Evolutionary conservation across 305 asterid genomes (phyloP), one percentile per base, ranked within the genome.

Genomic region (Solanum hybrid): DNA sequence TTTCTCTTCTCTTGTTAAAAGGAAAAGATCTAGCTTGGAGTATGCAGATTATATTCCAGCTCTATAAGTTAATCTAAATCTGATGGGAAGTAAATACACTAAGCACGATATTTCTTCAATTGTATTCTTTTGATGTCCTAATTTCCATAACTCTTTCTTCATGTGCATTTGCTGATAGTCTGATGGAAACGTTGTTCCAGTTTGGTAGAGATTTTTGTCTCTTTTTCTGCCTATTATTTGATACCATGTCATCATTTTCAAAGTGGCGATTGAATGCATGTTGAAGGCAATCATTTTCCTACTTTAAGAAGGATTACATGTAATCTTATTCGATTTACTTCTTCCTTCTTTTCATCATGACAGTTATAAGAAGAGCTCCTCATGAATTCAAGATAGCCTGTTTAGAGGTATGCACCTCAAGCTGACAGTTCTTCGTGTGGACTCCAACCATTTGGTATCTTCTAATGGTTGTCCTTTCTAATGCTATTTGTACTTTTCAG

Each of bases 361-460:
- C 96, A 98, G 99, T 97, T 57, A 98, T 98, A 88, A 95, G 99
- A 93, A 94, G 99, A 95, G 99, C 99, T 89, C 99, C 99, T 36
- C 99, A 97, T 29, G 99, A 98, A 91, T 98, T 98, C 97, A 98
- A 98, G 93, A 98, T 97, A 45, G 99, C 99, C 81, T 98, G 99
- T 93, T 95, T 98, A 91, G 99, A 98, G 99, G 99, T 97, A 94
- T 89, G 39, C 79, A 75, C 61, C 75, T 61, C 22, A 17, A 87
- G 31, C 45, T 6, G 36, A 22, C 26, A 34, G 45, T 33, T 87
- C 39, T 29, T 83, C 31, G 0, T 10, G 87, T 1, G 27, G 26
- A 83, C 87, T 29, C 17, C 27, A 27, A 83, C 11, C 24, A n/a
- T 15, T 39, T 89, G 20, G 68, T 41, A 37, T 88, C 39, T 38